Base-by-base conservation (phyloP, 306 rosid genomes). In the Prunus kanzakura region DNA sequence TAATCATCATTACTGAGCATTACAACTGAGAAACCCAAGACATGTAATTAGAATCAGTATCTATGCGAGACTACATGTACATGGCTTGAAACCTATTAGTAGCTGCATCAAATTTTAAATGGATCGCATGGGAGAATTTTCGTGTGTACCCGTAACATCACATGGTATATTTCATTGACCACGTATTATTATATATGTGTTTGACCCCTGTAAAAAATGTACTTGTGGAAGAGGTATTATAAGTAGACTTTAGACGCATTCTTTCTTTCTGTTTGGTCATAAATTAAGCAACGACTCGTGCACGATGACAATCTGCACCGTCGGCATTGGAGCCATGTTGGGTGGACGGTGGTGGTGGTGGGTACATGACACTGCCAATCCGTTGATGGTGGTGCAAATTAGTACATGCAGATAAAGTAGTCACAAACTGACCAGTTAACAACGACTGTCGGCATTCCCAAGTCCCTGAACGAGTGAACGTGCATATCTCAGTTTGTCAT, bases 371-470 rank as follows among this genome's bases (percentile, higher is more conserved):
- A 38, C 9, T 6, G 43, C 43, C 43, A 38, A 38, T 6, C 43
- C 43, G 43, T 38, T 38, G 9, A 38, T 6, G 43, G 43, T 35
- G 43, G 43, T 35, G 1, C 43, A 35, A 35, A 35, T 35, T 35
- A 35, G 9, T 35, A 38, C 9, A 35, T 35, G 6, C 41, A 35
- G 8, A 35, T 38, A 6, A 38, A 38, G 2, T 47, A 6, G 35
- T 71, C 81, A 38, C 9, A 20, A 56, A 22, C 66, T 20, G 76
- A 66, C 76, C 41, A 38, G n/a, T 76, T 45, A 63, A 76, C 60
- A 76, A 66, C 12, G 74, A 45, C 55, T 83, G 88, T 88, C 91
- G 87, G 89, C 91, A 68, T 47, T 35, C 46, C 43, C 61, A 32
- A 8, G 80, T 69, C 81, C 72, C 73, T 38, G 32, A 84, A 75